phyloP scores from a whole-genome alignment of 495 filamentous ascomycete species.

The Lindgomyces ingoldianus region DNA sequence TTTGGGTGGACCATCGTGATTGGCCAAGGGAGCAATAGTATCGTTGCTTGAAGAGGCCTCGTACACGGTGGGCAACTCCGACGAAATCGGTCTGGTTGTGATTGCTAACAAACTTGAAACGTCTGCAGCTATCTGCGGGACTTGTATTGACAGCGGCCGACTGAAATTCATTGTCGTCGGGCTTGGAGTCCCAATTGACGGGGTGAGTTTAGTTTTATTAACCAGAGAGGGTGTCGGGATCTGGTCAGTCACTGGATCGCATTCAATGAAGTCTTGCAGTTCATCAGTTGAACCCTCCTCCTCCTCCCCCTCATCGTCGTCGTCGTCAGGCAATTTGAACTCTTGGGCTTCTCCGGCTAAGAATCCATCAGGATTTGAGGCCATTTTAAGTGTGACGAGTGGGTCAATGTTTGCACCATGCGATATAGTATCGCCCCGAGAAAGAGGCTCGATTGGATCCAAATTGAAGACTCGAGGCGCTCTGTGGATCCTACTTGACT shows the following conservation, averaged over 20 bases:
- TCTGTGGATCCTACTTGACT: not conserved
- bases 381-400: not conserved
- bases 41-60: constrained; percentile 7
- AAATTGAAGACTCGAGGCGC: not conserved
- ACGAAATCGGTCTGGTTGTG: not conserved
- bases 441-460: not conserved
- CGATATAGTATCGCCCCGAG: not conserved
- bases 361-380: constrained; percentile 10
- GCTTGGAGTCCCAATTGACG: not conserved
- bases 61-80: constrained; percentile 21
- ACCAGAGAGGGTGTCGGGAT: not conserved
- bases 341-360: constrained; percentile 34
- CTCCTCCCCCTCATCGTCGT: not conserved
- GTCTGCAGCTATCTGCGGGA: not conserved
- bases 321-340: constrained; percentile 10
- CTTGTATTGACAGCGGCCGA: constrained; percentile 19
- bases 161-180: constrained; percentile 21
- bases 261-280: not conserved
- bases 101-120: not conserved
- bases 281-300: not conserved
- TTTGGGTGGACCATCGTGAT: not conserved
- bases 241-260: not conserved
- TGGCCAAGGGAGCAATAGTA: not conserved
- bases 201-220: not conserved
- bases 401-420: not conserved